Evolutionary conservation across 2,329 filamentous ascomycete species (phyloP).

Genomic region (Ophiostoma himal-ulmi): DNA sequence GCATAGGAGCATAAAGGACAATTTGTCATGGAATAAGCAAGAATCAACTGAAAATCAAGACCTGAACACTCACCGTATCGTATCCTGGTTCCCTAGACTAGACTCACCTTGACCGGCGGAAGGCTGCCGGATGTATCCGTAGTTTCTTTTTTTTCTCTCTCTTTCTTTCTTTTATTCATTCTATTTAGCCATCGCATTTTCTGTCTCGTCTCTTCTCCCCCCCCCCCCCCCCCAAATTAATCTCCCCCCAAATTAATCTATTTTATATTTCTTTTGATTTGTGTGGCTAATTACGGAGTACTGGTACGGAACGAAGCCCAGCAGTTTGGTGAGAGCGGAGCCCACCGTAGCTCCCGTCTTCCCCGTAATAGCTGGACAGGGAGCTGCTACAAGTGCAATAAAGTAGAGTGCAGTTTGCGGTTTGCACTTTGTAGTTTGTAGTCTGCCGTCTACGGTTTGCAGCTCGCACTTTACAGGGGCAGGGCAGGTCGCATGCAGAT

Average conservation of each 20-base stretch:
- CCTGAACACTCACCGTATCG: background rate
- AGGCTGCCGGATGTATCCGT: slow-evolving; percentile 8
- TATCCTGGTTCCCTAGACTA: background rate
- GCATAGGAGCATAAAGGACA: background rate
- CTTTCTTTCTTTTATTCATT: background rate
- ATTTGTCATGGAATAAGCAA: background rate
- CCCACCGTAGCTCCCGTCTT: slow-evolving; percentile 12
- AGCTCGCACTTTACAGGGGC: too few species aligned
- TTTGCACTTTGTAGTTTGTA: background rate
- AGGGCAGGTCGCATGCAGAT: background rate
- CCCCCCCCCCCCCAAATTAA: too few species aligned
- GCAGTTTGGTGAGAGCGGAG: slow-evolving; percentile 6
- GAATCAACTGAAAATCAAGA: background rate
- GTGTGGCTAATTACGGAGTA: background rate
- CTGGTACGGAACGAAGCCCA: background rate
- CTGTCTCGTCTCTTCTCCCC: background rate
- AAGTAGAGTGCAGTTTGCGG: background rate
- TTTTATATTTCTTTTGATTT: too few species aligned
- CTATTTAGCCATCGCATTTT: background rate
- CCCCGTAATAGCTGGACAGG: background rate
- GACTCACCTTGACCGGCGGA: slow-evolving; percentile 9
- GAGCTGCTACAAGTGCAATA: too few species aligned
- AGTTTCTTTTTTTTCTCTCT: background rate
- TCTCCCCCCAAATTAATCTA: background rate
- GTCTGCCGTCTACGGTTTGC: background rate